Conservation (phyloP, 73 alveolate species). For the Paramecium caudatum region DNA sequence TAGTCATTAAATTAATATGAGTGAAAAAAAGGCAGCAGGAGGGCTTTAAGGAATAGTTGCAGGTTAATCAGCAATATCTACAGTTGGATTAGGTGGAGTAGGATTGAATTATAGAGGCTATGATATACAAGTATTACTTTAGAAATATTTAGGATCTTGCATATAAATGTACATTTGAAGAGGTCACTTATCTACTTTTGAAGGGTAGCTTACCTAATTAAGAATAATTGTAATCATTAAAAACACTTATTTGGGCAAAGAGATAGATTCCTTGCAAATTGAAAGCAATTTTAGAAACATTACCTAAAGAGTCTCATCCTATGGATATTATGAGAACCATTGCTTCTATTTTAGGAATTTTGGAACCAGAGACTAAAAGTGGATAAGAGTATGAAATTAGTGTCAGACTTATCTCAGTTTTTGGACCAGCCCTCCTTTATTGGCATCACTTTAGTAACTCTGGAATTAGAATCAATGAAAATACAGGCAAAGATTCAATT, state of each 20-base stretch:
- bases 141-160: slow-evolving; percentile 60
- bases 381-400: slow-evolving; percentile 73
- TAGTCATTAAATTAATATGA: slow-evolving; percentile 37
- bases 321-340: slow-evolving; percentile 87
- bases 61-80: slow-evolving; percentile 80
- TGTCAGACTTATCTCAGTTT: slow-evolving; percentile 80
- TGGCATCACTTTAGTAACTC: slow-evolving; percentile 83
- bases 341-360: slow-evolving; percentile 80
- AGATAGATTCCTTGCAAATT: slow-evolving; percentile 78
- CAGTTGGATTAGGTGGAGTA: slow-evolving; percentile 83
- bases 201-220: slow-evolving; percentile 78
- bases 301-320: slow-evolving; percentile 86
- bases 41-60: slow-evolving; percentile 86
- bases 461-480: slow-evolving; percentile 77
- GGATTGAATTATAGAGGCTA: slow-evolving; percentile 87
- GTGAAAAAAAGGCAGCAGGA: slow-evolving; percentile 68
- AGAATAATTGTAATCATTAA: slow-evolving; percentile 69
- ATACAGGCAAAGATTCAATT: slow-evolving; percentile 80
- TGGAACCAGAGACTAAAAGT: slow-evolving; percentile 81
- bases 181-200: slow-evolving; percentile 81
- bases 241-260: slow-evolving; percentile 55
- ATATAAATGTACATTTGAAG: slow-evolving; percentile 81
- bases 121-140: slow-evolving; percentile 74
- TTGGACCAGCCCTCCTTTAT: slow-evolving; percentile 82
- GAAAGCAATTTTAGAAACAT: slow-evolving; percentile 75